These are phyloP conservation scores for Penicillium occitanis DNA, from an alignment of 2,329 filamentous ascomycete genomes.

Conservation along the genomic window DNA sequence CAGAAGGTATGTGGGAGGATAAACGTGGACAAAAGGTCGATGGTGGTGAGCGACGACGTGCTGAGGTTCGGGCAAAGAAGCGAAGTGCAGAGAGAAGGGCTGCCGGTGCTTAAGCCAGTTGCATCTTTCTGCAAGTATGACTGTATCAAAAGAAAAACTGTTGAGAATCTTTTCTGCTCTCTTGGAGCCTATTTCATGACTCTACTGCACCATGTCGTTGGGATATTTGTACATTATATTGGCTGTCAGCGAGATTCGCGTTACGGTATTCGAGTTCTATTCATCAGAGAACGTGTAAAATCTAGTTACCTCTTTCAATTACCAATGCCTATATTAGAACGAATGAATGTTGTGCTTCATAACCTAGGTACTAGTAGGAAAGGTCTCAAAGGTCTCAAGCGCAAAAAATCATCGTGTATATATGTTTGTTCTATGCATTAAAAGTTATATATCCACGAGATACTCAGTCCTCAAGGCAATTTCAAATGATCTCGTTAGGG, in stretches of 20 bases:
- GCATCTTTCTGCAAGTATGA: too few species aligned
- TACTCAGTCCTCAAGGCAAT: neutral
- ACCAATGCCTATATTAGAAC: neutral
- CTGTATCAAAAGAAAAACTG: neutral
- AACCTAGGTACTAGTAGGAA: neutral
- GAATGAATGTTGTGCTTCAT: neutral
- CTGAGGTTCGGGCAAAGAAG: constrained; percentile 83
- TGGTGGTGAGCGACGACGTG: constrained; percentile 87
- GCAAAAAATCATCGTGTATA: neutral
- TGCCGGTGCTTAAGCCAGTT: constrained; percentile 38
- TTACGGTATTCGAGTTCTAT: constrained; percentile 12
- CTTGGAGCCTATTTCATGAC: neutral
- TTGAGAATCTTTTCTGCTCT: neutral
- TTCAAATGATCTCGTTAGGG: constrained; percentile 1
- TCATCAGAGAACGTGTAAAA: constrained; percentile 16
- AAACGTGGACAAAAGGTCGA: constrained; percentile 87
- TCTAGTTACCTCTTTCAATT: neutral
- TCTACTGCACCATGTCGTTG: constrained; percentile 1
- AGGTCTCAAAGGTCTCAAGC: neutral
- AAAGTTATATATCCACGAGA: neutral
- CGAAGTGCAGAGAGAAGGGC: constrained; percentile 76
- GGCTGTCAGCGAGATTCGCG: constrained; percentile 11
- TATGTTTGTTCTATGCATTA: neutral
- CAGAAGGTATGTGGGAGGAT: constrained; percentile 92
- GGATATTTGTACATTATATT: constrained; percentile 18